Percentiles rank a stretch among this genome's conserved stretches.
Conservation (phyloP, 139 green algal genomes). For the Desmodesmus armatus region DNA sequence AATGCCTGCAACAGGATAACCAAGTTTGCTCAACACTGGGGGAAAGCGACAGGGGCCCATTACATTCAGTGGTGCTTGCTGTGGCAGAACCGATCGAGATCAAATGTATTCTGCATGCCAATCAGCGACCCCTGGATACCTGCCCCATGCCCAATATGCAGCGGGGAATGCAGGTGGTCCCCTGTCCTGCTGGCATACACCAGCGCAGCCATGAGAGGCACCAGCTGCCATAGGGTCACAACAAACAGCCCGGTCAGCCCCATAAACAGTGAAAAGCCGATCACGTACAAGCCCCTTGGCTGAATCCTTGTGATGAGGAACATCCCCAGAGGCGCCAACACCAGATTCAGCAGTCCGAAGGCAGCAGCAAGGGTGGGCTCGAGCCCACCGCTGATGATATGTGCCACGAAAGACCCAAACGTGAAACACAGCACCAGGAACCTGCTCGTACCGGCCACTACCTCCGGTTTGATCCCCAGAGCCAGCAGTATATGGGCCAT, state of each 20-base stretch:
- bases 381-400: constrained; percentile 21
- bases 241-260: constrained; percentile 1
- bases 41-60: no score
- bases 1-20: no score
- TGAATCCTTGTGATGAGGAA: constrained; percentile 4
- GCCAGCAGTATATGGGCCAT: constrained; percentile 28
- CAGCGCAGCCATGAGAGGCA: constrained; percentile 27
- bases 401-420: constrained; percentile 30
- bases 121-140: background rate
- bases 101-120: background rate
- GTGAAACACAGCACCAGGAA: constrained; percentile 34
- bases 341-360: constrained; percentile 35
- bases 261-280: constrained; percentile 22
- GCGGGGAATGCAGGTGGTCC: background rate
- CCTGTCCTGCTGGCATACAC: background rate
- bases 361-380: background rate
- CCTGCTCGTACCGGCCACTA: constrained; percentile 37
- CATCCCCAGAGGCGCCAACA: constrained; percentile 33
- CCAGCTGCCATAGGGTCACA: constrained; percentile 15
- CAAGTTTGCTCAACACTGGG: no score
- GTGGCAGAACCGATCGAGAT: constrained; percentile 7
- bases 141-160: background rate
- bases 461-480: constrained; percentile 33
- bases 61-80: no score
- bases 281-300: background rate